Conservation (phyloP, 768 basidiomycete species). For the Suillus occidentalis region DNA sequence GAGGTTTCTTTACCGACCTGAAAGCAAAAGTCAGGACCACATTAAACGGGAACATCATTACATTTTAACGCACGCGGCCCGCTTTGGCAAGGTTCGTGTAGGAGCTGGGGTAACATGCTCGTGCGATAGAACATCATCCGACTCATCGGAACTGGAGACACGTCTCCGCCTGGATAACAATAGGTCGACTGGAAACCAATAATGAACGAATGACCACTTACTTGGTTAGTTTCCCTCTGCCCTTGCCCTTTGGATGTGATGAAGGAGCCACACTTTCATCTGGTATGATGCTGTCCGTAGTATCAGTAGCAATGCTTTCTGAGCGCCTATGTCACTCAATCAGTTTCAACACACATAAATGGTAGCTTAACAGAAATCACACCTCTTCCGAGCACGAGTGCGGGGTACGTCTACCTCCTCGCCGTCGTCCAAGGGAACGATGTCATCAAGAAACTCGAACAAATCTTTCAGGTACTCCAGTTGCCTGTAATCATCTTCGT, state of each 20-base stretch:
- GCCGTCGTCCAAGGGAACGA: conserved; percentile 67
- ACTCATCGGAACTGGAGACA: conserved; percentile 52
- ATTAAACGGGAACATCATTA: neutral
- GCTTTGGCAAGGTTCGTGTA: conserved; percentile 54
- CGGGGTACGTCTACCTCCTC: conserved; percentile 44
- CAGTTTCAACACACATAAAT: neutral
- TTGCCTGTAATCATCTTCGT: conserved; percentile 68
- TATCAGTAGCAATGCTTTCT: conserved; percentile 50
- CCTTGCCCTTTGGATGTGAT: conserved; percentile 24
- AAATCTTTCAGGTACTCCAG: conserved; percentile 61
- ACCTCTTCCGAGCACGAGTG: conserved; percentile 50
- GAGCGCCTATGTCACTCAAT: conserved; percentile 47
- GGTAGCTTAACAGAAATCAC: conserved; percentile 19
- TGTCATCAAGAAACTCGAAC: conserved; percentile 71
- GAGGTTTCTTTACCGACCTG: conserved; percentile 43
- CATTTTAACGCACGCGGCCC: conserved; percentile 52
- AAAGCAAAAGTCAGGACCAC: neutral
- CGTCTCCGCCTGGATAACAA: conserved; percentile 47
- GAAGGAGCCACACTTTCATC: conserved; percentile 30
- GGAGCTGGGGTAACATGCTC: conserved; percentile 35
- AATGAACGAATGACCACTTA: conserved; percentile 25
- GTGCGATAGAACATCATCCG: conserved; percentile 40
- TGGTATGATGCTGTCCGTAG: conserved; percentile 41
- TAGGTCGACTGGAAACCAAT: neutral
- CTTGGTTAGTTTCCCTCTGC: conserved; percentile 41